Evolutionary conservation across 148 eudicot species (phyloP), one percentile per base, ranked within the genome.

Genomic region (Oxyria digyna): DNA sequence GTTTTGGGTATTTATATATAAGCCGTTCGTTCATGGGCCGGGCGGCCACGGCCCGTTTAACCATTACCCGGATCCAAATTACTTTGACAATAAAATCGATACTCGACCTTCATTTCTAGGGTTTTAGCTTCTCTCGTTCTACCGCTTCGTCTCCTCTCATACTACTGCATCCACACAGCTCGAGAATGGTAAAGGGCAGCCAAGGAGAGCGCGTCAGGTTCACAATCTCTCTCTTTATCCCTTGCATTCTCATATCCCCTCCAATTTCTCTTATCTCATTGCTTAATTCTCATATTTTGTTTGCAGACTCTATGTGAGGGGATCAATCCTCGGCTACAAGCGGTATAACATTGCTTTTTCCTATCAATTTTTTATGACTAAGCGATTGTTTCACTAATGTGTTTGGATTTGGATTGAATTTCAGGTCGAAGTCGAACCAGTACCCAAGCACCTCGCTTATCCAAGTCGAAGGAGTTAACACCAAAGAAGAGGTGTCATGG

Each of bases 191-290:
- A 71, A 83, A 83, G 68, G 86, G 81, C 2, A 79, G 86, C 20
- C 80, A 83, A 83, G 86, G 86, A 40, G 86, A 83, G 59, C 84
- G 81, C 18, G 79, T 78, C 74, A 81, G 81, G 81, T 77, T 18
- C 33, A 27, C 7, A 18, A 35, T 64, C 68, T 69, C 24, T 4
- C 8, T 14, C 12, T 55, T 42, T 15, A 1, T 9, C 27, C 54
- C n/a, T 4, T 5, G 8, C 8, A 10, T 38, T 38, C 71, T 9
- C 40, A 20, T 24, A 14, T 0, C 62, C 7, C 57, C 26, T 15
- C 48, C 46, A 4, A 9, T 64, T 64, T 66, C 48, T 42, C 17
- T 6, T 46, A 42, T 32, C 27, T 23, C 52, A 43, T n/a, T 45
- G 29, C 29, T 68, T 5, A 15, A 11, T 27, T 72, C 8, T 52